A percentile compares a stretch with the other conserved stretches of the same genome.
Conservation (phyloP, 305 asterid genomes). For the Fraxinus greggii region DNA sequence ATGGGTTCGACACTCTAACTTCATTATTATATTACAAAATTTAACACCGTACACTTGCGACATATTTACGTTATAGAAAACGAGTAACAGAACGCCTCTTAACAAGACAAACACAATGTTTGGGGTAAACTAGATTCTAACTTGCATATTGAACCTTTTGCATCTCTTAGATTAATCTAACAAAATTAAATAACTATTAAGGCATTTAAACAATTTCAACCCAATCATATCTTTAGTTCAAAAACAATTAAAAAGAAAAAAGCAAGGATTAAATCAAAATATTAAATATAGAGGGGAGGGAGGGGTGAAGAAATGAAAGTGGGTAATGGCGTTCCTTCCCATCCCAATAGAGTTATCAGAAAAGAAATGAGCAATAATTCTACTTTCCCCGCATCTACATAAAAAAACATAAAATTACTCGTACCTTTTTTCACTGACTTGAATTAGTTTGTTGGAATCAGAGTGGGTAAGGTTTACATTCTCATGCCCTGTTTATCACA, state of each 20-base stretch:
- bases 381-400: conserved; percentile 14
- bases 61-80: no score
- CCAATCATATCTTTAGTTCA: not conserved
- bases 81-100: not conserved
- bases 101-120: not conserved
- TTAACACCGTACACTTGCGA: no score
- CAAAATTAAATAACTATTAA: not conserved
- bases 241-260: not conserved
- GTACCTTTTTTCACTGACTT: conserved; percentile 60
- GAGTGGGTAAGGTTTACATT: conserved; percentile 29
- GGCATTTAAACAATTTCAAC: not conserved
- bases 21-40: no score
- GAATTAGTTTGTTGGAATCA: conserved; percentile 37
- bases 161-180: not conserved
- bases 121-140: not conserved
- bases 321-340: not conserved
- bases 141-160: not conserved
- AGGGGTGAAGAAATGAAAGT: not conserved
- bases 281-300: not conserved
- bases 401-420: conserved; percentile 13
- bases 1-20: no score
- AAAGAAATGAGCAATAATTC: not conserved
- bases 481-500: conserved; percentile 36
- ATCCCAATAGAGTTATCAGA: not conserved
- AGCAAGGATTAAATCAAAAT: not conserved